Evolutionary conservation across 1,139 yeast genomes (phyloP), one percentile per base, ranked within the genome.

Genomic region (Saccharomyces hybrid): DNA sequence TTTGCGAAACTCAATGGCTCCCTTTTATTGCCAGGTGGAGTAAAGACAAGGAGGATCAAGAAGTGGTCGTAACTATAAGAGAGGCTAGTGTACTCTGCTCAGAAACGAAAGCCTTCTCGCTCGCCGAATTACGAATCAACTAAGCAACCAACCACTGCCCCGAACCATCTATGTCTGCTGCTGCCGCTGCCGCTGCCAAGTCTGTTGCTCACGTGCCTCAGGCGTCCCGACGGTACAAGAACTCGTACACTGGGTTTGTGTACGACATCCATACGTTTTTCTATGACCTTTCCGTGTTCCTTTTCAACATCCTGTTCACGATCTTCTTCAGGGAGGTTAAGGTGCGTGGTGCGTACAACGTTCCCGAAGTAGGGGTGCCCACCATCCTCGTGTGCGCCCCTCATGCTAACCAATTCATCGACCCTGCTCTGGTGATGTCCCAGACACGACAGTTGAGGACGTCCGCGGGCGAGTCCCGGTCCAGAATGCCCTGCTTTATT

Each of bases 371-470:
- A 23, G 72, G 77, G 8, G 88, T 87, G 0, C 84, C 91, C 0
- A 84, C 85, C 3, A 81, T 86, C 51, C 79, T 86, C 55, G 91
- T 86, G 31, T 85, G 85, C 47, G 93, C 91, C 0, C 93, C 95
- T 1, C 93, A 86, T 70, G 89, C 89, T 14, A 86, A 86, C 66
- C 95, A 86, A 66, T 86, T 86, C 62, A 82, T 86, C 31, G 95
- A 86, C 67, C 88, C 87, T 1, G 77, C 85, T 4, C 71, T 86
- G 41, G 75, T 83, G 23, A 78, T 83, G 78, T 74, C 78, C 52
- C 82, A 80, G 55, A 79, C 84, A 11, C 65, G 74, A 56, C 58
- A 65, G 48, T 49, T 66, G 41, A 57, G 62, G 54, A 44, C 56
- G 53, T 59, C 66, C 54, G 57, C 52, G 55, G 50, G 49, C 2